These are phyloP conservation scores for Kodamaea sagamina DNA, from an alignment of 805 yeast species.

Conservation along the genomic window DNA sequence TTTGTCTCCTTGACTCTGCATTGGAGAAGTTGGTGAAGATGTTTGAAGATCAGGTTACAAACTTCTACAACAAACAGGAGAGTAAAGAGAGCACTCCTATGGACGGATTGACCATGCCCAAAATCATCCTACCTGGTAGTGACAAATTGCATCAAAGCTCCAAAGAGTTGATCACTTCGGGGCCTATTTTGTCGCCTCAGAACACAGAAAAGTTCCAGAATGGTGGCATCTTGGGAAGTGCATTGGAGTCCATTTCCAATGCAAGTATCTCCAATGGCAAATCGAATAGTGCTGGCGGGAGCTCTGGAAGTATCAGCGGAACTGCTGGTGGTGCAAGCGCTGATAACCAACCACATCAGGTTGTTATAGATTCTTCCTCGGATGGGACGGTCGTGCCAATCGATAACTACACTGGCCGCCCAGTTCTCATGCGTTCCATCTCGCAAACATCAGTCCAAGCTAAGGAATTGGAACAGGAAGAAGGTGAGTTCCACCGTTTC, in stretches of 20 bases:
- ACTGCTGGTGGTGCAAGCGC: background rate
- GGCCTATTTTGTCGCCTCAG: slow-evolving; percentile 53
- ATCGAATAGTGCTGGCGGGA: background rate
- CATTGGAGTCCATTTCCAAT: background rate
- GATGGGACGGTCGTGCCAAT: slow-evolving; percentile 55
- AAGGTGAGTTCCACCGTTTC: slow-evolving; percentile 88
- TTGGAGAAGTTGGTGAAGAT: slow-evolving; percentile 53
- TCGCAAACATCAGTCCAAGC: slow-evolving; percentile 70
- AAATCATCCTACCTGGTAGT: slow-evolving; percentile 8
- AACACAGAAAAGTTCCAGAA: slow-evolving; percentile 24
- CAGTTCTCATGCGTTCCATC: slow-evolving; percentile 62
- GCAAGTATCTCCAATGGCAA: background rate
- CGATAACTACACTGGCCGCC: slow-evolving; percentile 71
- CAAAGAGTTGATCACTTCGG: slow-evolving; percentile 51
- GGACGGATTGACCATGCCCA: slow-evolving; percentile 4
- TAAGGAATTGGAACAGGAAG: slow-evolving; percentile 81
- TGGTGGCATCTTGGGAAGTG: slow-evolving; percentile 9
- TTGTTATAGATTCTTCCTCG: slow-evolving; percentile 64
- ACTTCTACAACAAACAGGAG: slow-evolving; percentile 6
- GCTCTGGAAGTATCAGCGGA: background rate
- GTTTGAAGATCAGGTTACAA: slow-evolving; percentile 45
- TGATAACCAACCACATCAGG: slow-evolving; percentile 57
- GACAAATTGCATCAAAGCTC: slow-evolving; percentile 49
- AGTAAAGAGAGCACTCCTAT: slow-evolving; percentile 4
- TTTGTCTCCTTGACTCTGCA: slow-evolving; percentile 56